Base-by-base conservation (phyloP, 805 yeast genomes). In the Ogataea naganishii region DNA sequence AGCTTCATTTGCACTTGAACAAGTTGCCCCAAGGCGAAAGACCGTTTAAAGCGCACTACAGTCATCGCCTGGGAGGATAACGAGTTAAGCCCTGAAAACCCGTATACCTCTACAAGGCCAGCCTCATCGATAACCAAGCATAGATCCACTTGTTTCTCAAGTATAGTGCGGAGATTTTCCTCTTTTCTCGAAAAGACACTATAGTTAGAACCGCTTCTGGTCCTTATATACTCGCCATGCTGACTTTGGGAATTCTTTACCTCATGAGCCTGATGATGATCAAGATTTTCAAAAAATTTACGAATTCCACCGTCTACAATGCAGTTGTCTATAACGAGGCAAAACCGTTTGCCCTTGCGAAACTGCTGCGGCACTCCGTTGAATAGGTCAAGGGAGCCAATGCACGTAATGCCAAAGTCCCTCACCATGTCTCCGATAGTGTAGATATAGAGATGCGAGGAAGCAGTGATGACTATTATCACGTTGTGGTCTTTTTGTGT, bases 401-500 rank as follows among this genome's bases (percentile, higher is more conserved):
- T 75, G 26, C 62, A 58, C 36, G 64, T 74, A 14, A 77, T 63
- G 26, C 66, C 67, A 32, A 66, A 69, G 23, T 70, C 75, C n/a
- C 67, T 69, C 22, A 69, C 76, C 31, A 64, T 55, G 37, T 75
- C 80, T 49, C 67, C 73, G 13, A 79, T 69, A 1, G 80, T 69
- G 83, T 88, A 85, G 0, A 80, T 66, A 18, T 85, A 60, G 25
- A 88, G 45, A 8, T 64, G 60, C 6, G 65, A 56, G 42, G 80
- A 85, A 12, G 65, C 56, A 18, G 80, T 59, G n/a, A 77, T 42
- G 0, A 95, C 74, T 47, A 78, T 85, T 5, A 86, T 54, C 1
- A 71, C 62, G 33, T 75, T 69, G 12, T 65, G 64, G 24, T 60
- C 65, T 25, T 27, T 58, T 49, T 30, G 59, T 44, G 39, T 49